Evolutionary conservation across 495 filamentous ascomycete genomes (phyloP).

Genomic region (Talaromyces ruber): DNA sequence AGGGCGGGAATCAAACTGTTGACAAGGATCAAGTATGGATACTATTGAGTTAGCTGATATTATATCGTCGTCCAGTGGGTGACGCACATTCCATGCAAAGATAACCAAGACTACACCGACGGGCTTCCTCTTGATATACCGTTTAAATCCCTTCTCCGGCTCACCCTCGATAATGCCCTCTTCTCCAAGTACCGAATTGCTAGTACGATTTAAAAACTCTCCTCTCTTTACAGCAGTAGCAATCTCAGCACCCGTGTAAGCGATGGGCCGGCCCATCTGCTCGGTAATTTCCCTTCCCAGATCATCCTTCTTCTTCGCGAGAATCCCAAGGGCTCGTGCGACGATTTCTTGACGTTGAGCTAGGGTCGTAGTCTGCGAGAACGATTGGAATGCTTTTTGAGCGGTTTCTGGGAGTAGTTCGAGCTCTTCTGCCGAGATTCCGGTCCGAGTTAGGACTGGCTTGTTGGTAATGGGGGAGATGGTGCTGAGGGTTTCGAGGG

Average conservation of each 20-base stretch:
- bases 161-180: constrained; percentile 58
- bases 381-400: constrained; percentile 62
- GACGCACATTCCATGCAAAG: constrained; percentile 89
- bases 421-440: constrained; percentile 58
- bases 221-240: constrained; percentile 71
- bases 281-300: constrained; percentile 78
- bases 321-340: constrained; percentile 59
- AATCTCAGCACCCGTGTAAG: constrained; percentile 74
- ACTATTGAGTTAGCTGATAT: constrained; percentile 40
- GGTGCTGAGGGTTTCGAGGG: constrained; percentile 73
- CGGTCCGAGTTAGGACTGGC: constrained; percentile 65
- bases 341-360: constrained; percentile 66
- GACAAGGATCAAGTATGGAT: constrained; percentile 84
- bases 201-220: constrained; percentile 75
- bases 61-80: background rate
- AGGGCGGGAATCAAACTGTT: constrained; percentile 86
- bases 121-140: constrained; percentile 79
- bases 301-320: constrained; percentile 64
- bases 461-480: constrained; percentile 83
- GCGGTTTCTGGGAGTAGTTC: constrained; percentile 55
- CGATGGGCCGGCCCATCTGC: constrained; percentile 90
- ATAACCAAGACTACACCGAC: constrained; percentile 78
- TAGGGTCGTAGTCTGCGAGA: constrained; percentile 54
- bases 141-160: constrained; percentile 73
- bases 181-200: constrained; percentile 50